Conservation (phyloP, 2,329 filamentous ascomycete genomes). For the Pseudogymnoascus sp. region DNA sequence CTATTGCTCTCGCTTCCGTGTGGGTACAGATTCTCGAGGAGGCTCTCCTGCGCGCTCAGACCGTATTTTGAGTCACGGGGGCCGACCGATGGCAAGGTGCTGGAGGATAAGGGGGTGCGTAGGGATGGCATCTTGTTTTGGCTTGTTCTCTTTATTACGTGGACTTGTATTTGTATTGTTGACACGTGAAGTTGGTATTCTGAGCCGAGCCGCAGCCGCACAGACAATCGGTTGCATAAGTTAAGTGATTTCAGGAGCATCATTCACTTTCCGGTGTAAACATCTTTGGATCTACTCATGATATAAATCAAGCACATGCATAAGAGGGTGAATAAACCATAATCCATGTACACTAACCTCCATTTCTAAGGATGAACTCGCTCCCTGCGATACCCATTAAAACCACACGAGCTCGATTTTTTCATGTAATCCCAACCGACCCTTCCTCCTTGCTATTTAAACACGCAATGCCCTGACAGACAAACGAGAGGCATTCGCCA, state of each 20-base stretch:
- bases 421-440: slow-evolving; percentile 2
- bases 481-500: not conserved
- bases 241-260: not conserved
- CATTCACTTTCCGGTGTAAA: not conserved
- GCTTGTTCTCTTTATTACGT: not conserved
- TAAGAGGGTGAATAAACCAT: not conserved
- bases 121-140: not conserved
- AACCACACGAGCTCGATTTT: slow-evolving; percentile 5
- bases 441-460: not conserved
- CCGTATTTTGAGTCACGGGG: not conserved
- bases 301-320: not conserved
- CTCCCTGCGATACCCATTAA: slow-evolving; percentile 3
- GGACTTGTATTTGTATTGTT: not conserved
- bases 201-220: too few species aligned
- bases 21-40: not conserved
- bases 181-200: not conserved
- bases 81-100: not conserved
- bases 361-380: not conserved
- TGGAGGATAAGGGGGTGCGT: not conserved
- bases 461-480: slow-evolving; percentile 9
- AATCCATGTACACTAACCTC: not conserved
- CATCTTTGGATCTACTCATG: not conserved
- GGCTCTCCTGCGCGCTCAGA: not conserved
- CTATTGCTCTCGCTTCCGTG: not conserved
- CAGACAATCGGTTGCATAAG: not conserved